Evolutionary conservation across 768 basidiomycete genomes (phyloP).

Genomic region (Lactifluus volemus): DNA sequence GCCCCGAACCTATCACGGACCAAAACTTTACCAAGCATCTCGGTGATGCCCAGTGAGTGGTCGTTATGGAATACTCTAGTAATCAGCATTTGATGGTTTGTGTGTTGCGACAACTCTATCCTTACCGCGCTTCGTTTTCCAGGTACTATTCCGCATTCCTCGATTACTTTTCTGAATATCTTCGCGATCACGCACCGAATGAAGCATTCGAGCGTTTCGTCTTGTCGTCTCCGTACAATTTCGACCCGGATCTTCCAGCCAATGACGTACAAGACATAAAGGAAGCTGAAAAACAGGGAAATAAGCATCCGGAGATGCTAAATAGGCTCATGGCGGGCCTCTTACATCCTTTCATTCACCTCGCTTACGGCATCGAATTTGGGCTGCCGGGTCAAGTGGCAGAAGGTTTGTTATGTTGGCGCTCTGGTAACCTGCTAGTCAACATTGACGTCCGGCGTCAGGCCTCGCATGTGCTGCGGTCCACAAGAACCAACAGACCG

Average conservation of each 20-base stretch:
- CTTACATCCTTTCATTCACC: constrained; percentile 58
- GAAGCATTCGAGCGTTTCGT: constrained; percentile 51
- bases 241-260: constrained; percentile 23
- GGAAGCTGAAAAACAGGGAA: not conserved
- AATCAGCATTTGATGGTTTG: not conserved
- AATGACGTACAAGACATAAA: constrained; percentile 16
- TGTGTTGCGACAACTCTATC: not conserved
- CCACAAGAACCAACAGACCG: constrained; percentile 31
- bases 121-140: not conserved
- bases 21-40: constrained; percentile 48
- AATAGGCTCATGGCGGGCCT: constrained; percentile 47
- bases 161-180: constrained; percentile 39
- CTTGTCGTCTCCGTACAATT: constrained; percentile 45
- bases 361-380: constrained; percentile 57
- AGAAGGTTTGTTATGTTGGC: constrained; percentile 38
- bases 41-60: constrained; percentile 43
- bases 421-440: not conserved
- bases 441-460: constrained; percentile 18
- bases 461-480: constrained; percentile 52
- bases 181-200: constrained; percentile 36
- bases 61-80: not conserved
- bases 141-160: constrained; percentile 57
- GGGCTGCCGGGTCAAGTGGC: constrained; percentile 47
- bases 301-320: constrained; percentile 44
- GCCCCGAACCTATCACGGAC: constrained; percentile 38